Evolutionary conservation across 2,329 filamentous ascomycete genomes (phyloP), one percentile per base, ranked within the genome.

Genomic region (Fusarium phyllophilum): DNA sequence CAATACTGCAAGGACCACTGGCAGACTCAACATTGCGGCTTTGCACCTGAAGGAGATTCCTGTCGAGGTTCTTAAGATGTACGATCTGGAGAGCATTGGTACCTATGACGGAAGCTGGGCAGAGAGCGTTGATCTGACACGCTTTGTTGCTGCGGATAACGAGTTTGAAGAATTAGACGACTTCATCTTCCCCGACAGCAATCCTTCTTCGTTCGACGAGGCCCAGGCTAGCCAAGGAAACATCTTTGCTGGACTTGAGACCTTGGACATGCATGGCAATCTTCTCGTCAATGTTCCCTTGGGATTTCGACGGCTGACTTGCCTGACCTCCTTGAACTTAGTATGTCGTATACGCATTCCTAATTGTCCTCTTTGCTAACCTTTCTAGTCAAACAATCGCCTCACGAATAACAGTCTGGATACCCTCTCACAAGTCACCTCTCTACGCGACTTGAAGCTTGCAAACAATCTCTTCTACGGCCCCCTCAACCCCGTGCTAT

Each of bases 71-170:
- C 85, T 97, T 83, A 90, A 91, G 62, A 98, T 98, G 95, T 98
- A 98, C 80, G 93, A 95, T 76, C 86, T 94, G 24, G 91, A 95
- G 60, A 87, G 89, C 4, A 87, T 91, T 62, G 89, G 92, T 42
- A 86, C 85, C 18, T 85, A 88, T 29, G 90, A 88, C 41, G 89
- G 91, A 17, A 90, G 92, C 39, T 98, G 96, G 96, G 95, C 95
- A 5, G 96, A 98, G 81, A 92, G 93, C 67, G 94, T 98, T 17
- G 96, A 98, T 79, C 84, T 98, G 51, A 93, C 92, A 2, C 91
- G 93, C 69, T 91, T 98, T 56, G 90, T 96, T 73, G 95, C 93
- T 11, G 95, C 96, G 14, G 95, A 97, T 79, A 98, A 99, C 78
- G 94, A 97, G 78, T 82, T 99, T 54, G 90, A 94, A 77, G 85